Evolutionary conservation across 768 basidiomycete genomes (phyloP).

Genomic region (Termitomyces heimii): DNA sequence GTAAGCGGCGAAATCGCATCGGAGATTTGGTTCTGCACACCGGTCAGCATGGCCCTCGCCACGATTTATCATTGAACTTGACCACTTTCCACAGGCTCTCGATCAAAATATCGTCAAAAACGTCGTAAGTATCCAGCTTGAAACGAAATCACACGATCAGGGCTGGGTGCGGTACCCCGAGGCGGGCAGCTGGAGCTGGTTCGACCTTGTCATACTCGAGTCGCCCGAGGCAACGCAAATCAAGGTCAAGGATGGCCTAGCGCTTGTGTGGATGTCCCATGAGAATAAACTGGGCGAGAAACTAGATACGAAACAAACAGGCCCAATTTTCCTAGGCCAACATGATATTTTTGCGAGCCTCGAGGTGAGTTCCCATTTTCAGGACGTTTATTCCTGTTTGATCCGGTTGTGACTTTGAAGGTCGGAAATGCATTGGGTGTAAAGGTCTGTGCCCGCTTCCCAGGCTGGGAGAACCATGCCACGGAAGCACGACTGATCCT

Average conservation of each 20-base stretch:
- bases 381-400: neutral
- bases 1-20: slow-evolving; percentile 5
- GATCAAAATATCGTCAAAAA: slow-evolving; percentile 16
- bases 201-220: slow-evolving; percentile 24
- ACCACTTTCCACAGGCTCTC: slow-evolving; percentile 13
- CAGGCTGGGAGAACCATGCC: slow-evolving; percentile 24
- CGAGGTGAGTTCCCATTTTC: neutral
- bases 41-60: slow-evolving; percentile 8
- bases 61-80: neutral
- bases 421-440: slow-evolving; percentile 25
- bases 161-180: slow-evolving; percentile 12
- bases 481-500: slow-evolving; percentile 21
- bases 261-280: slow-evolving; percentile 24
- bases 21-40: slow-evolving; percentile 21
- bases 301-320: slow-evolving; percentile 11
- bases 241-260: slow-evolving; percentile 18
- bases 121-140: slow-evolving; percentile 21
- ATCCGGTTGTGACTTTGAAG: slow-evolving; percentile 8
- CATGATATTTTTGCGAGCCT: slow-evolving; percentile 8
- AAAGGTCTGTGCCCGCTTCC: slow-evolving; percentile 24
- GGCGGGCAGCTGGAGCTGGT: slow-evolving; percentile 26
- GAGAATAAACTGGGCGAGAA: slow-evolving; percentile 12
- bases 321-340: slow-evolving; percentile 1
- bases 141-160: slow-evolving; percentile 20
- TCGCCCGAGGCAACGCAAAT: slow-evolving; percentile 16